Percentiles rank a stretch among this genome's conserved stretches.
phyloP scores from a whole-genome alignment of 805 yeast species.

The Teunomyces funiuensis region DNA sequence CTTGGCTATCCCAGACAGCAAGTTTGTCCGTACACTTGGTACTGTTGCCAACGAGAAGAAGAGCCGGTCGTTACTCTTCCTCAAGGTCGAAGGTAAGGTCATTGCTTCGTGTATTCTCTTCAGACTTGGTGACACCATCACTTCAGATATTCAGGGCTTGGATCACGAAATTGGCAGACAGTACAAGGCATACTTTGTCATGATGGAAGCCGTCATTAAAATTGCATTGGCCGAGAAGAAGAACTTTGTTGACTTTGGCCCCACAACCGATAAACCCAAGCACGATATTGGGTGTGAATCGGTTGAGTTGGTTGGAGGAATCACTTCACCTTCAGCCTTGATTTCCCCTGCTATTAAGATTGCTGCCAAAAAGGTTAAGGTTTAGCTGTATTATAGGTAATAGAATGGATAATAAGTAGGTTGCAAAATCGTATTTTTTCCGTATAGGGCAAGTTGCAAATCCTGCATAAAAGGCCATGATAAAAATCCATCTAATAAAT shows the following conservation, averaged over 20 bases:
- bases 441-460: neutral
- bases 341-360: constrained; percentile 1
- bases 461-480: neutral
- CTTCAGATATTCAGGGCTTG: constrained; percentile 45
- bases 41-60: constrained; percentile 18
- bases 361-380: constrained; percentile 3
- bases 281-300: constrained; percentile 39
- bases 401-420: neutral
- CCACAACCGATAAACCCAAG: constrained; percentile 45
- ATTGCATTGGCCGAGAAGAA: constrained; percentile 39
- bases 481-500: neutral
- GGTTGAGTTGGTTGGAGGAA: constrained; percentile 35
- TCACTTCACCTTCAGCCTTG: constrained; percentile 2
- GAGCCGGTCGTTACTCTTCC: constrained; percentile 33
- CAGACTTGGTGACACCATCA: constrained; percentile 43
- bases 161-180: constrained; percentile 39
- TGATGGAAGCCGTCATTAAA: constrained; percentile 47
- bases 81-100: constrained; percentile 34
- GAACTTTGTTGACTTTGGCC: constrained; percentile 45
- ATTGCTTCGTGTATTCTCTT: constrained; percentile 44
- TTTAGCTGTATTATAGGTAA: neutral
- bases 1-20: constrained; percentile 30
- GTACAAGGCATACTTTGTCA: constrained; percentile 45
- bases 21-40: constrained; percentile 31
- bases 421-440: neutral